These are phyloP conservation scores for Scenedesmus sp. DNA, from an alignment of 163 green algal species.

Conservation along the genomic window DNA sequence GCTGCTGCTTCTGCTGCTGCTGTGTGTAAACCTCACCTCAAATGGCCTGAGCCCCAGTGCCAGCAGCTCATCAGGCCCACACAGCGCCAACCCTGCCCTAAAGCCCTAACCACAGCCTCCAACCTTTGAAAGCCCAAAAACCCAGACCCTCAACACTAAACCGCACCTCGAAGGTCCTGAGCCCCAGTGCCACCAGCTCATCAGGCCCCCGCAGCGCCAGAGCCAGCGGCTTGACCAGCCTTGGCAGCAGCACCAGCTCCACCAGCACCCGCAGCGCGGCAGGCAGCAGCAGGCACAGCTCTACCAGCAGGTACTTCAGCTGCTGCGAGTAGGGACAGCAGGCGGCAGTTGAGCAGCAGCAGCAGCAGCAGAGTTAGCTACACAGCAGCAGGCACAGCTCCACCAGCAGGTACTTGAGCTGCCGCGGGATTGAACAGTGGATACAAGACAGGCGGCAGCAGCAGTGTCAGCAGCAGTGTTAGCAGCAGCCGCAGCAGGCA, in stretches of 20 bases:
- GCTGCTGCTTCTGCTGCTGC: not conserved
- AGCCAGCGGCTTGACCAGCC: slow-evolving; percentile 89
- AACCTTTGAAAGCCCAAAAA: no score
- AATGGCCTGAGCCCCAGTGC: slow-evolving; percentile 54
- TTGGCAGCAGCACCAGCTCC: slow-evolving; percentile 82
- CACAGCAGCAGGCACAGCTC: not conserved
- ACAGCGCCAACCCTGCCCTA: slow-evolving; percentile 80
- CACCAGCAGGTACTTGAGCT: not conserved
- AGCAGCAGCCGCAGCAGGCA: not conserved
- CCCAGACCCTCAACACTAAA: no score
- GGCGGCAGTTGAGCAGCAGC: not conserved
- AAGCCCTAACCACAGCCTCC: slow-evolving; percentile 78
- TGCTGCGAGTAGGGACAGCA: not conserved
- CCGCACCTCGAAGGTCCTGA: slow-evolving; percentile 50
- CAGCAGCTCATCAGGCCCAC: slow-evolving; percentile 65
- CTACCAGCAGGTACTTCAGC: slow-evolving; percentile 73
- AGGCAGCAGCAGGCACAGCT: slow-evolving; percentile 92
- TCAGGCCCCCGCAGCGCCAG: slow-evolving; percentile 78
- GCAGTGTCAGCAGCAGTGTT: not conserved
- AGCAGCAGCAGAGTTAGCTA: not conserved
- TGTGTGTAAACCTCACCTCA: not conserved
- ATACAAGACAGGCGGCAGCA: not conserved
- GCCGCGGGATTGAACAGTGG: no score
- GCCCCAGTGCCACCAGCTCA: slow-evolving; percentile 61
- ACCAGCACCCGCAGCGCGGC: slow-evolving; percentile 80